These are phyloP conservation scores for Trapa incisa DNA, from an alignment of 345 rosid species.

Conservation along the genomic window DNA sequence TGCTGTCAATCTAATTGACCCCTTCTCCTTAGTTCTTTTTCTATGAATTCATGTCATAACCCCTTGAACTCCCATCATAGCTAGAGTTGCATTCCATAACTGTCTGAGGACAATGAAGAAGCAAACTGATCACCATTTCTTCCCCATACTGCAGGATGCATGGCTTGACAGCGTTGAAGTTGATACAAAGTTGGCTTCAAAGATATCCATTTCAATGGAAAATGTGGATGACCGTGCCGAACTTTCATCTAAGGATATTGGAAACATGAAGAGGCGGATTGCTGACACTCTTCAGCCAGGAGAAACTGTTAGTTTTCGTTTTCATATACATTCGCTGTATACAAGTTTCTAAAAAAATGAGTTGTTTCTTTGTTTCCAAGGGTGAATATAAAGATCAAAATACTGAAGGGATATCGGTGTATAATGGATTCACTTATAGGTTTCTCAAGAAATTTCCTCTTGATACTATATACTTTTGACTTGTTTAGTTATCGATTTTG, in stretches of 20 bases:
- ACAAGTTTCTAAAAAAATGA: background rate
- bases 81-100: too few species aligned
- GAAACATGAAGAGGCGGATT: constrained; percentile 67
- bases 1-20: too few species aligned
- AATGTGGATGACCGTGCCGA: constrained; percentile 28
- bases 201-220: constrained; percentile 12
- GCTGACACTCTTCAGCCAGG: constrained; percentile 73
- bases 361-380: background rate
- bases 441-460: background rate
- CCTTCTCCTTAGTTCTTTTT: too few species aligned
- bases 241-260: constrained; percentile 65
- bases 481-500: background rate
- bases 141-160: constrained; percentile 57
- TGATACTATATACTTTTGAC: background rate
- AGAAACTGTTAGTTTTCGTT: constrained; percentile 50
- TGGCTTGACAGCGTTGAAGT: constrained; percentile 85
- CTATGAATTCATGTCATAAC: too few species aligned
- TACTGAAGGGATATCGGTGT: background rate
- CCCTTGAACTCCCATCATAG: too few species aligned
- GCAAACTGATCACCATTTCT: too few species aligned
- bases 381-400: background rate
- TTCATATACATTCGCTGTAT: background rate
- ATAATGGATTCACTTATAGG: background rate
- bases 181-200: constrained; percentile 38
- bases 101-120: too few species aligned